These are phyloP conservation scores for Apiotrichum laibachii DNA, from an alignment of 1,284 basidiomycete species.

Conservation along the genomic window DNA sequence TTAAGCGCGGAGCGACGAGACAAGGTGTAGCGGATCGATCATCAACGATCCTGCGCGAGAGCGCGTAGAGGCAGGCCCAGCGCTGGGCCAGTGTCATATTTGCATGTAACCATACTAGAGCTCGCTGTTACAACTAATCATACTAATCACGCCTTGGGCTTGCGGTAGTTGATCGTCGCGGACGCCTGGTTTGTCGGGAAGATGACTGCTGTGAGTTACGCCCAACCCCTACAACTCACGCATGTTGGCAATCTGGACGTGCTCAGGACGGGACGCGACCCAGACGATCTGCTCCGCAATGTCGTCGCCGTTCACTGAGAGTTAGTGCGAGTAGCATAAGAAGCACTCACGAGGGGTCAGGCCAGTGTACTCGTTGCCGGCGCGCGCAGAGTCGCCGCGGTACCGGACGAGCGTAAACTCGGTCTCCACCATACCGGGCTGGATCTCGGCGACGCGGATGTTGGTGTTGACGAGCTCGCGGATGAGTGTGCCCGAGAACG, in stretches of 20 bases:
- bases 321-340: not conserved
- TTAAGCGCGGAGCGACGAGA: not conserved
- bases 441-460: constrained; percentile 86
- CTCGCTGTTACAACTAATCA: not conserved
- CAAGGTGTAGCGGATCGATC: not conserved
- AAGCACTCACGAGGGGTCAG: constrained; percentile 52
- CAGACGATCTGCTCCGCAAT: constrained; percentile 96
- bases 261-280: constrained; percentile 34
- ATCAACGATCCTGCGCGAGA: not conserved
- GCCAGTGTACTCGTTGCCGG: constrained; percentile 86
- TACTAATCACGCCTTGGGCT: constrained; percentile 11
- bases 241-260: constrained; percentile 25
- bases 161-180: constrained; percentile 38
- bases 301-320: constrained; percentile 60
- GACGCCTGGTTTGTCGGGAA: constrained; percentile 44
- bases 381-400: constrained; percentile 74
- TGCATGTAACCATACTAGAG: constrained; percentile 10
- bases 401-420: constrained; percentile 82
- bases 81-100: not conserved
- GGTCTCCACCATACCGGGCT: constrained; percentile 59
- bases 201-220: constrained; percentile 28
- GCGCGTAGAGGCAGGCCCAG: no score
- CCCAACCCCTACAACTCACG: constrained; percentile 22
- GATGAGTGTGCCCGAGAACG: constrained; percentile 79
- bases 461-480: constrained; percentile 84